Evolutionary conservation across 805 yeast genomes (phyloP).

Genomic region (Starmerella sp.): DNA sequence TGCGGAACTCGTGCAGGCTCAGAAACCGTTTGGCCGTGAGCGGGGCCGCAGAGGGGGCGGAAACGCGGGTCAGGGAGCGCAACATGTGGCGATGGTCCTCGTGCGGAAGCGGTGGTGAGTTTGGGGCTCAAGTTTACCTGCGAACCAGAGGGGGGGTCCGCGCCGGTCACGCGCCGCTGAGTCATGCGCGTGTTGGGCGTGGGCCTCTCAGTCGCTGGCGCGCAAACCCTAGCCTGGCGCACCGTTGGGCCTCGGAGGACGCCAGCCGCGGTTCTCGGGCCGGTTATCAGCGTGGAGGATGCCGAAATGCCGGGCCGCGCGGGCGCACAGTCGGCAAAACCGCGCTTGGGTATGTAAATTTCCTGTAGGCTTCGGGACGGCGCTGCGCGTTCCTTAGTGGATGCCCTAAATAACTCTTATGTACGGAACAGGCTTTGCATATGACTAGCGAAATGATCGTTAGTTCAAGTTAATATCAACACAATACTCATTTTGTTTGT

Average conservation of each 20-base stretch:
- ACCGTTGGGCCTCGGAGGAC: not conserved
- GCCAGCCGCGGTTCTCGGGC: not conserved
- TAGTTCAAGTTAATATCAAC: too few species aligned
- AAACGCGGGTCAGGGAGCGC: slow-evolving; percentile 5
- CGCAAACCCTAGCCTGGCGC: not conserved
- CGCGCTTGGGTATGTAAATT: too few species aligned
- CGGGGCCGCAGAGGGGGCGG: slow-evolving; percentile 5
- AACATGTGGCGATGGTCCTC: slow-evolving; percentile 7
- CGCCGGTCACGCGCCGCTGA: slow-evolving; percentile 5
- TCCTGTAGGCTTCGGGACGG: too few species aligned
- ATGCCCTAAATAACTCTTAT: too few species aligned
- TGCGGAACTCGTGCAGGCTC: slow-evolving; percentile 91
- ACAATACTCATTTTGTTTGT: too few species aligned
- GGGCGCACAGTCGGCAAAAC: too few species aligned
- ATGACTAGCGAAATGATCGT: too few species aligned
- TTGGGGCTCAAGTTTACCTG: not conserved
- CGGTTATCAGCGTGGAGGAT: too few species aligned
- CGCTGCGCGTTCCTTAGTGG: too few species aligned
- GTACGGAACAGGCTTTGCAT: too few species aligned
- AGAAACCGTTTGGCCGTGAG: slow-evolving; percentile 45
- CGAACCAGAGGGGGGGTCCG: not conserved
- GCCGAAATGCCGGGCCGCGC: too few species aligned
- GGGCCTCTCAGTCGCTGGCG: not conserved
- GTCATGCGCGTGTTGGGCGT: not conserved
- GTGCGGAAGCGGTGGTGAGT: not conserved